phyloP scores from a whole-genome alignment of 768 basidiomycete species.

The Epithele typhae region DNA sequence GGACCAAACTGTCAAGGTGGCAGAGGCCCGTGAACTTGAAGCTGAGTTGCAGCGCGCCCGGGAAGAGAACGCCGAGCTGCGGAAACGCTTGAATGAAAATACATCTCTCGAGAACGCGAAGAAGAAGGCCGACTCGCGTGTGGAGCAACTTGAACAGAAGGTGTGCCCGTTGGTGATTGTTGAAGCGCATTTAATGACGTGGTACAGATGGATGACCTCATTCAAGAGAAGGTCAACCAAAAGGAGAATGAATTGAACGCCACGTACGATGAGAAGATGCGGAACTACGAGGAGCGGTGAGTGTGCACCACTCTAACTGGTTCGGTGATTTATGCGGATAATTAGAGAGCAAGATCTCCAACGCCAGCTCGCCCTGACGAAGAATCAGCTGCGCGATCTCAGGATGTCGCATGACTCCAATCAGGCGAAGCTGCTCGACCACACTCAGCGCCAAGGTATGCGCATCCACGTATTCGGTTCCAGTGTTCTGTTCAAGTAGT shows the following conservation, averaged over 20 bases:
- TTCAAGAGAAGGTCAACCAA: conserved; percentile 81
- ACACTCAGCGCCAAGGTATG: conserved; percentile 83
- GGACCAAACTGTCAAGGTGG: conserved; percentile 92
- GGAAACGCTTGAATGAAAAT: conserved; percentile 63
- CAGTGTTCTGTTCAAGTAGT: no score
- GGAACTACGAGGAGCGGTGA: conserved; percentile 95
- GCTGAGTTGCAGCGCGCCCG: conserved; percentile 65
- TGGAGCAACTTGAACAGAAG: conserved; percentile 81
- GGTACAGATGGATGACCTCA: conserved; percentile 87
- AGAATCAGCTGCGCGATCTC: conserved; percentile 85
- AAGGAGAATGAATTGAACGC: conserved; percentile 98
- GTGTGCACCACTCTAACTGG: no score
- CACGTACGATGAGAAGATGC: conserved; percentile 91
- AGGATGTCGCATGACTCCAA: conserved; percentile 89
- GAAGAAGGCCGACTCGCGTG: conserved; percentile 69
- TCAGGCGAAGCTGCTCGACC: conserved; percentile 89
- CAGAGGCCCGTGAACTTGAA: conserved; percentile 77
- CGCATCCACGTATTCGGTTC: no score
- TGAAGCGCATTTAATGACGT: conserved; percentile 1
- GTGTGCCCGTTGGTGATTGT: conserved; percentile 33
- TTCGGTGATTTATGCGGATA: neutral
- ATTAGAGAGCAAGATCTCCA: conserved; percentile 87
- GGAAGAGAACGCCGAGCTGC: conserved; percentile 81
- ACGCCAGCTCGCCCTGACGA: conserved; percentile 84
- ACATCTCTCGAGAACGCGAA: conserved; percentile 60